Conservation (phyloP, 2,329 filamentous ascomycete species). For the Trichoderma afroharzianum region DNA sequence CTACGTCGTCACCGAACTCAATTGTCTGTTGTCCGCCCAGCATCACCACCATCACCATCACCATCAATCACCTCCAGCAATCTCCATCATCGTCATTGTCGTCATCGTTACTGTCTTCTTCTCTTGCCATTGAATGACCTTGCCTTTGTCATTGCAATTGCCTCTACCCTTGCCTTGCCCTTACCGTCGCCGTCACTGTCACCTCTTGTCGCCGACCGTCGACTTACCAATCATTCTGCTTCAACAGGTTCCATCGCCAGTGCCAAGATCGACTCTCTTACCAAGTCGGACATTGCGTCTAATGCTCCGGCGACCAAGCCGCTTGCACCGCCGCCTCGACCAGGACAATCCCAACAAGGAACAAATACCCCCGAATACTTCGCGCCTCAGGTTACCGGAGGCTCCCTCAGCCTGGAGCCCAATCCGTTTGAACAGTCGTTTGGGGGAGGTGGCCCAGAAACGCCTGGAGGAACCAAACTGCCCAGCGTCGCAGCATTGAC, state of each 20-base stretch:
- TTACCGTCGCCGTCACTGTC: not conserved
- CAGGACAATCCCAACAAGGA: conserved; percentile 44
- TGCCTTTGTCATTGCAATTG: no score
- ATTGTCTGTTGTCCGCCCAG: conserved; percentile 6
- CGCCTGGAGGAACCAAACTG: conserved; percentile 76
- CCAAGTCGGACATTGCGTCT: conserved; percentile 48
- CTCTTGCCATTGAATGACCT: not conserved
- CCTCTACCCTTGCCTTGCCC: not conserved
- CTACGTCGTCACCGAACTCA: not conserved
- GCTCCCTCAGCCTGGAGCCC: conserved; percentile 71
- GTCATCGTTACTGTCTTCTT: not conserved
- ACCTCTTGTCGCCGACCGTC: not conserved
- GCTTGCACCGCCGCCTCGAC: conserved; percentile 68
- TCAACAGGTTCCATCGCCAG: conserved; percentile 41
- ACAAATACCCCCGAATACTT: conserved; percentile 67
- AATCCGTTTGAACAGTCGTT: conserved; percentile 99
- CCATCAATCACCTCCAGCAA: not conserved
- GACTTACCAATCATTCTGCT: conserved; percentile 1
- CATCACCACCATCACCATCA: not conserved
- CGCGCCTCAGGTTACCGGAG: conserved; percentile 47
- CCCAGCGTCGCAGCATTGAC: conserved; percentile 88
- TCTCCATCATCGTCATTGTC: not conserved
- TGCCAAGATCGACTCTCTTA: conserved; percentile 43
- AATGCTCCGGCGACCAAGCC: conserved; percentile 61
- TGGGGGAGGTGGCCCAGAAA: conserved; percentile 64